Percentiles rank a stretch among this genome's conserved stretches.
These are phyloP conservation scores for Arxiozyma heterogenica DNA, from an alignment of 1,139 yeast species.

Conservation along the genomic window DNA sequence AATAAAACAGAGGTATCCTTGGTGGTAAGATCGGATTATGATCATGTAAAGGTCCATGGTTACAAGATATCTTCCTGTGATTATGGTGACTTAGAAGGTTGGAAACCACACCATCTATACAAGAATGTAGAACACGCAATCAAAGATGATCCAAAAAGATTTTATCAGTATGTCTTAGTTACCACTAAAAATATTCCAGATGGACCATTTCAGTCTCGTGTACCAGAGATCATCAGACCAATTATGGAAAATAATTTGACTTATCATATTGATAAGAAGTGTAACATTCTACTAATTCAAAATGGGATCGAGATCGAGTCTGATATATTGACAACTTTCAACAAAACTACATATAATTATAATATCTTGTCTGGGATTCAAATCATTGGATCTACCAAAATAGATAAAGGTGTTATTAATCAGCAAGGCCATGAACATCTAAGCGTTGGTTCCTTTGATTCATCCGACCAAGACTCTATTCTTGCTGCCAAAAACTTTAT, in stretches of 20 bases:
- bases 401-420: conserved; percentile 23
- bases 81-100: conserved; percentile 40
- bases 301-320: conserved; percentile 52
- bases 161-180: conserved; percentile 46
- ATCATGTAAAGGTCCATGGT: conserved; percentile 38
- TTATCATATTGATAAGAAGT: conserved; percentile 15
- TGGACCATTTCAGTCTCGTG: conserved; percentile 32
- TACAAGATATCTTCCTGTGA: conserved; percentile 41
- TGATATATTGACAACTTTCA: conserved; percentile 39
- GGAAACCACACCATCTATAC: conserved; percentile 43
- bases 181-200: conserved; percentile 56
- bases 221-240: conserved; percentile 42
- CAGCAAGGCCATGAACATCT: conserved; percentile 30
- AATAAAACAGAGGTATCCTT: conserved; percentile 37
- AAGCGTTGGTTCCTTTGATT: conserved; percentile 41
- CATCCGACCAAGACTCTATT: conserved; percentile 16
- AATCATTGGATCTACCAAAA: conserved; percentile 36
- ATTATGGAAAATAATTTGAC: conserved; percentile 31
- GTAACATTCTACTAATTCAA: conserved; percentile 44
- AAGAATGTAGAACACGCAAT: conserved; percentile 36
- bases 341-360: conserved; percentile 28
- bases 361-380: conserved; percentile 45
- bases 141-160: conserved; percentile 26
- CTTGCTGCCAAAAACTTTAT: conserved; percentile 33
- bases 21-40: conserved; percentile 46